These are phyloP conservation scores for Elaeis oleifera DNA, from an alignment of 202 grass and related monocot species.

Conservation along the genomic window DNA sequence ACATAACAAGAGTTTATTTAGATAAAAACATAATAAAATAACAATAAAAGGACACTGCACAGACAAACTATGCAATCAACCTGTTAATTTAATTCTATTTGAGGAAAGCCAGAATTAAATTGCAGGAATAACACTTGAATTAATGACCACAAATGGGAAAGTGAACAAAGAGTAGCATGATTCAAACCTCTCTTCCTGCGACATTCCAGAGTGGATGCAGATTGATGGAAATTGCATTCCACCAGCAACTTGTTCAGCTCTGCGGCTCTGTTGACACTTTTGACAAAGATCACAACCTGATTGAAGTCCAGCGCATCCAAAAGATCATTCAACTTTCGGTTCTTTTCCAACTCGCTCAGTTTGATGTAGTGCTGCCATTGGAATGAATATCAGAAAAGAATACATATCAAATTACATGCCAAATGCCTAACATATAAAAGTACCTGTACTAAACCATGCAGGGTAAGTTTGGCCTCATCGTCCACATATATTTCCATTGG, in stretches of 20 bases:
- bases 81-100: too few relatives aligned
- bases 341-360: slow-evolving; percentile 86
- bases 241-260: slow-evolving; percentile 96
- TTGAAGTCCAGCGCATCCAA: slow-evolving; percentile 99
- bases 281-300: slow-evolving; percentile 97
- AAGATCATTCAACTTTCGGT: slow-evolving; percentile 91
- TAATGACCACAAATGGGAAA: too few relatives aligned
- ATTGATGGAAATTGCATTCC: slow-evolving; percentile 98
- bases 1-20: too few relatives aligned
- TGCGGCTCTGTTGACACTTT: slow-evolving; percentile 82
- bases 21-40: too few relatives aligned
- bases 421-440: background rate
- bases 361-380: slow-evolving; percentile 81
- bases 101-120: too few relatives aligned
- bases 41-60: too few relatives aligned
- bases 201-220: slow-evolving; percentile 96
- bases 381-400: background rate
- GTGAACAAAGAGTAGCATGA: background rate
- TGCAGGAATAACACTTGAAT: too few relatives aligned
- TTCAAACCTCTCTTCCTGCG: slow-evolving; percentile 79
- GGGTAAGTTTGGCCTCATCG: slow-evolving; percentile 93
- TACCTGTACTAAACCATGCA: slow-evolving; percentile 98
- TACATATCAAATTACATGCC: background rate
- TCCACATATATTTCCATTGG: slow-evolving; percentile 99
- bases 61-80: too few relatives aligned